These are phyloP conservation scores for Yamadazyma kitorensis DNA, from an alignment of 805 yeast species.

Conservation along the genomic window DNA sequence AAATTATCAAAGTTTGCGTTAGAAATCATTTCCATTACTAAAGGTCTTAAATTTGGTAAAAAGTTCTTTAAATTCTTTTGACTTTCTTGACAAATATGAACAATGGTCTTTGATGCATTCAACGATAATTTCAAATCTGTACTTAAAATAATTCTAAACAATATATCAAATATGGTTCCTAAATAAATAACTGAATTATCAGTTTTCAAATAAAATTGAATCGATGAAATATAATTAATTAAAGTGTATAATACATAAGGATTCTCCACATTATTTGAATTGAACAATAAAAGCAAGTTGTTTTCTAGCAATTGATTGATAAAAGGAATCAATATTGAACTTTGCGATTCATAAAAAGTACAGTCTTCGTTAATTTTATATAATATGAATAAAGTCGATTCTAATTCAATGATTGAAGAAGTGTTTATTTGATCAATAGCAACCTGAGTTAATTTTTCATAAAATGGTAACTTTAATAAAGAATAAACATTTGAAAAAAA, in stretches of 20 bases:
- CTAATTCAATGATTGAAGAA: slow-evolving; percentile 29
- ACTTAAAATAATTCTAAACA: slow-evolving; percentile 42
- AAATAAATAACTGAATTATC: slow-evolving; percentile 44
- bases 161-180: slow-evolving; percentile 51
- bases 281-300: slow-evolving; percentile 8
- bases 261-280: slow-evolving; percentile 1
- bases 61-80: slow-evolving; percentile 38
- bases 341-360: slow-evolving; percentile 30
- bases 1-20: slow-evolving; percentile 38
- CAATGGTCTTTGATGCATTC: slow-evolving; percentile 49
- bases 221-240: slow-evolving; percentile 55
- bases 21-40: slow-evolving; percentile 47
- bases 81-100: slow-evolving; percentile 56
- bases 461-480: slow-evolving; percentile 54
- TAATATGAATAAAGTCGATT: slow-evolving; percentile 59
- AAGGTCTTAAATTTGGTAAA: slow-evolving; percentile 47
- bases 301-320: slow-evolving; percentile 22
- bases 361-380: slow-evolving; percentile 55
- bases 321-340: slow-evolving; percentile 20
- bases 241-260: slow-evolving; percentile 36
- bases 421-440: slow-evolving; percentile 22
- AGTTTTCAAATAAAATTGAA: slow-evolving; percentile 57
- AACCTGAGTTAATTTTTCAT: slow-evolving; percentile 39
- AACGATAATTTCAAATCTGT: slow-evolving; percentile 21
- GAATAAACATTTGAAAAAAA: slow-evolving; percentile 70